Conservation (phyloP, 352 stramenopile genomes). For the Pythium grandisporangium region DNA sequence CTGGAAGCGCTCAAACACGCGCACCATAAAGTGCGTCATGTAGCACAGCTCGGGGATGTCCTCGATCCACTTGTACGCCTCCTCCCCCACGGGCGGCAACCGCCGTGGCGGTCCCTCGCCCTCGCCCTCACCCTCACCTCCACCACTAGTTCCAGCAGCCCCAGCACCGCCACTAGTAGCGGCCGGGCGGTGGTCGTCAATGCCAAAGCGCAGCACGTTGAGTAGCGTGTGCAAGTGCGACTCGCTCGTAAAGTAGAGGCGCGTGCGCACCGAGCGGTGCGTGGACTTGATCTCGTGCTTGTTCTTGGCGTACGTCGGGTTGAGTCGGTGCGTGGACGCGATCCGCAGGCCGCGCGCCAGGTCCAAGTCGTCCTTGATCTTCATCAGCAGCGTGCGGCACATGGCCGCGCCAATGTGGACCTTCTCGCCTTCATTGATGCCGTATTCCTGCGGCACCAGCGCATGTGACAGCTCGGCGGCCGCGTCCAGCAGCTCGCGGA, state of each 20-base stretch:
- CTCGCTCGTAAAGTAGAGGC: slow-evolving; percentile 99
- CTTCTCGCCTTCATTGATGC: slow-evolving; percentile 85
- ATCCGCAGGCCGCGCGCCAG: slow-evolving; percentile 61
- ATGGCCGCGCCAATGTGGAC: slow-evolving; percentile 81
- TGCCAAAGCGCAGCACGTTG: slow-evolving; percentile 94
- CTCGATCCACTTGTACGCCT: slow-evolving; percentile 79
- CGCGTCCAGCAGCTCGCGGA: slow-evolving; percentile 92
- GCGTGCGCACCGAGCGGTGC: slow-evolving; percentile 94
- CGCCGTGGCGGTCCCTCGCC: no score
- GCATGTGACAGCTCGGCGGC: slow-evolving; percentile 89
- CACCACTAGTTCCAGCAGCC: no score
- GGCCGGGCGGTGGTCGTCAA: slow-evolving; percentile 43
- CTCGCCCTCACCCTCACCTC: no score
- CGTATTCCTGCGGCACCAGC: slow-evolving; percentile 84
- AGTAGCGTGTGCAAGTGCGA: slow-evolving; percentile 97
- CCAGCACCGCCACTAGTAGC: no score
- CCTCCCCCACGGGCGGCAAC: slow-evolving; percentile 57
- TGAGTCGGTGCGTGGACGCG: slow-evolving; percentile 70
- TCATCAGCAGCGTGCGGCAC: slow-evolving; percentile 82
- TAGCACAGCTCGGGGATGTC: slow-evolving; percentile 97
- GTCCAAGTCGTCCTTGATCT: slow-evolving; percentile 84
- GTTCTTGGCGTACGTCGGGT: slow-evolving; percentile 78
- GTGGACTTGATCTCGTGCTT: slow-evolving; percentile 85
- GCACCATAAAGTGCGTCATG: slow-evolving; percentile 98
- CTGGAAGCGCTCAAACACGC: slow-evolving; percentile 94